phyloP scores from a whole-genome alignment of 768 basidiomycete species.

The Lepiota brunneoincarnata region DNA sequence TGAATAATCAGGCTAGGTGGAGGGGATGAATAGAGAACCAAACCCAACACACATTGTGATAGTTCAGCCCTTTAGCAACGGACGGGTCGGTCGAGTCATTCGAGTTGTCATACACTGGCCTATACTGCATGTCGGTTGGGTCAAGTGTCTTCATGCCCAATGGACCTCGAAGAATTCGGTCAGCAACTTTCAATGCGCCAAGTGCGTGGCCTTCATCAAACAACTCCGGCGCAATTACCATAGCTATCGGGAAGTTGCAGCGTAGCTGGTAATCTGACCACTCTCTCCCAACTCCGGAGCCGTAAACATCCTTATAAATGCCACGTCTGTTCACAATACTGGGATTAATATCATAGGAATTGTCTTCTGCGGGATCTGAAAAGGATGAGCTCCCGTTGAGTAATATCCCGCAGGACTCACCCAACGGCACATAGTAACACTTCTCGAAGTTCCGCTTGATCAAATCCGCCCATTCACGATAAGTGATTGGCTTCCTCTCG shows the following conservation, averaged over 20 bases:
- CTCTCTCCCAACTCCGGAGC: constrained; percentile 81
- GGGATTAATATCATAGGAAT: constrained; percentile 65
- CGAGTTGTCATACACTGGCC: constrained; percentile 89
- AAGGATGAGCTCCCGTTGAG: neutral
- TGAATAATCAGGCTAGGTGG: constrained; percentile 15
- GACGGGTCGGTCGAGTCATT: constrained; percentile 84
- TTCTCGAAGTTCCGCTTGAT: constrained; percentile 87
- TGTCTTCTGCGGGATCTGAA: constrained; percentile 70
- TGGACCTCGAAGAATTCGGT: constrained; percentile 78
- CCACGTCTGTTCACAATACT: constrained; percentile 82
- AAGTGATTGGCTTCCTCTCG: constrained; percentile 67
- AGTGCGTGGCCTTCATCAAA: constrained; percentile 83
- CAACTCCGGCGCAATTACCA: constrained; percentile 95
- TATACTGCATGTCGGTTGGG: constrained; percentile 82
- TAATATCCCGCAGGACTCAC: constrained; percentile 37
- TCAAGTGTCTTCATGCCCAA: constrained; percentile 98
- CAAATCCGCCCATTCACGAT: constrained; percentile 85
- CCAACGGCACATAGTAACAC: constrained; percentile 83
- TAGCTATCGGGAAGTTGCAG: constrained; percentile 92
- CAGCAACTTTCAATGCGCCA: constrained; percentile 75
- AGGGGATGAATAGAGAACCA: neutral
- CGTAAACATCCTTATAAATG: constrained; percentile 98
- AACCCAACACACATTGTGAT: constrained; percentile 67
- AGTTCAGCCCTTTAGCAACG: constrained; percentile 92
- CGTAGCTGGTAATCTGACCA: constrained; percentile 98